These are phyloP conservation scores for Wallacemonas rigidus DNA, from an alignment of 208 protist species.

Conservation along the genomic window DNA sequence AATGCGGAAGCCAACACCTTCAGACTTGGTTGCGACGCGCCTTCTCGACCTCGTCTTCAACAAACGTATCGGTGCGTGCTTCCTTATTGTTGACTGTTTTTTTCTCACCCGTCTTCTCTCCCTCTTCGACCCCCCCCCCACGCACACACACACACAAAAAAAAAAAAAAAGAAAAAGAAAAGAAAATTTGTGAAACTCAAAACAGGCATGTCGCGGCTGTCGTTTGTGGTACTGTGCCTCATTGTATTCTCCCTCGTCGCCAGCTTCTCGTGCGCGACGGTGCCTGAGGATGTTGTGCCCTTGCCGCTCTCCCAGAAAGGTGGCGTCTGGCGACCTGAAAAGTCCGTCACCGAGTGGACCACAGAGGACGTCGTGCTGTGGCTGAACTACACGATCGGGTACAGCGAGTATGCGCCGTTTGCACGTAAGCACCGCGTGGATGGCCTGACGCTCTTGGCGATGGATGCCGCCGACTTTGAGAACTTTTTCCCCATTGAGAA, in stretches of 20 bases:
- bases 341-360: slow-evolving; percentile 40
- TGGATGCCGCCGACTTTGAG: slow-evolving; percentile 57
- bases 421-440: slow-evolving; percentile 52
- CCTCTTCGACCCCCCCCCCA: not conserved
- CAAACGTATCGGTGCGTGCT: no score
- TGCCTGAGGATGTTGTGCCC: slow-evolving; percentile 8
- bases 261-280: not conserved
- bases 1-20: no score
- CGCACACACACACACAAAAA: not conserved
- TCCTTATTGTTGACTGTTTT: not conserved
- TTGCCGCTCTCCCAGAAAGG: slow-evolving; percentile 4
- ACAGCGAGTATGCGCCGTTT: slow-evolving; percentile 49
- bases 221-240: not conserved
- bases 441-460: slow-evolving; percentile 53
- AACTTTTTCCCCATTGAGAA: slow-evolving; percentile 53
- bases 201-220: not conserved
- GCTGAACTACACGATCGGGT: slow-evolving; percentile 60
- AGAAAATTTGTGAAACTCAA: no score
- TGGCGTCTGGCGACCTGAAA: slow-evolving; percentile 17
- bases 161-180: slow-evolving; percentile 5
- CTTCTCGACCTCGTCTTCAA: no score
- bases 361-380: slow-evolving; percentile 50
- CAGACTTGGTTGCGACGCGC: no score
- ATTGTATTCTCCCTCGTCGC: not conserved
- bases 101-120: not conserved